phyloP scores from a whole-genome alignment of 2,329 filamentous ascomycete species.

The Beauveria rudraprayagi region DNA sequence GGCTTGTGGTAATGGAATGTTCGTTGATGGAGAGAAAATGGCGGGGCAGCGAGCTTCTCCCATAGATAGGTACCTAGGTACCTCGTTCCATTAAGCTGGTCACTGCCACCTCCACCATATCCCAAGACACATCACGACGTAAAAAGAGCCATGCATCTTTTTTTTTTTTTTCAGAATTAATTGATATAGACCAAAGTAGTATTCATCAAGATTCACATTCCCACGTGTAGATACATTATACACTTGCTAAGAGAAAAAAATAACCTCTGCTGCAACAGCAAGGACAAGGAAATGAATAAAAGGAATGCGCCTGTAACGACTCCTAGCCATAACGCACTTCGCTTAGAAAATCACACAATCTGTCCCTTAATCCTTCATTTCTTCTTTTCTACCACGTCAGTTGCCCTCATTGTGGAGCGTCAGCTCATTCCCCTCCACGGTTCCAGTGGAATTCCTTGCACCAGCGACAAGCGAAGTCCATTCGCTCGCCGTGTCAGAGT shows the following conservation, averaged over 20 bases:
- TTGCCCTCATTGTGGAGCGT: conserved; percentile 24
- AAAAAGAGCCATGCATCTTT: neutral
- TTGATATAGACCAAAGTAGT: neutral
- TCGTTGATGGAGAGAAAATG: neutral
- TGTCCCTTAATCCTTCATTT: neutral
- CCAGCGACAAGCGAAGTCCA: conserved; percentile 39
- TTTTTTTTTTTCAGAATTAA: neutral
- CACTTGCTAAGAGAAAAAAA: conserved; percentile 11
- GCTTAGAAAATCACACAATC: conserved; percentile 5
- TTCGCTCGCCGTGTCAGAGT: conserved; percentile 37
- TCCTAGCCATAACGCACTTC: conserved; percentile 7
- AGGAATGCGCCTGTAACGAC: neutral
- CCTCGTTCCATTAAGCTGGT: neutral
- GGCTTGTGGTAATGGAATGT: neutral
- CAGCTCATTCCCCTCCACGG: conserved; percentile 26
- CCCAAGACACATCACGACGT: neutral
- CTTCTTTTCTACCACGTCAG: conserved; percentile 11
- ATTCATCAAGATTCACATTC: conserved; percentile 5
- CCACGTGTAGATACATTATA: conserved; percentile 12
- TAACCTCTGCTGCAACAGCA: conserved; percentile 2
- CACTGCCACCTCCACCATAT: neutral
- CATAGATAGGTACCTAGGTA: neutral
- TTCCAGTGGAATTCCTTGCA: conserved; percentile 18
- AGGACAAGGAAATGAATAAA: conserved; percentile 11
- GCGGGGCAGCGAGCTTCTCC: neutral